phyloP scores from a whole-genome alignment of 257 asterid genomes.

The Fraxinus quadrangulata region DNA sequence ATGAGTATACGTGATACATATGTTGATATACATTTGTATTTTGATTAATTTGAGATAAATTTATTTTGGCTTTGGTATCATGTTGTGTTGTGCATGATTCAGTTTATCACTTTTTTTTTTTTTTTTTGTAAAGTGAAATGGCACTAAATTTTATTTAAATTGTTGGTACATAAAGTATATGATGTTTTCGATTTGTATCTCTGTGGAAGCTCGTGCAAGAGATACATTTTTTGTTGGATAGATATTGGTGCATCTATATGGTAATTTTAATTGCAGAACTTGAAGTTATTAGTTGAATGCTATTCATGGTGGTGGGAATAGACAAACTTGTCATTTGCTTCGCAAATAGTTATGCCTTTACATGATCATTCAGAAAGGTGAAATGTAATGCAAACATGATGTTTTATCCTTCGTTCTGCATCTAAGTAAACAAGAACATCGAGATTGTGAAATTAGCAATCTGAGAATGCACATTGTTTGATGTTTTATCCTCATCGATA shows the following conservation, averaged over 20 bases:
- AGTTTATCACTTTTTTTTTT: conserved; percentile 25
- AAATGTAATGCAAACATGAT: conserved; percentile 33
- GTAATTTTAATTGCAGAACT: no score
- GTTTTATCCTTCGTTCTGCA: conserved; percentile 15
- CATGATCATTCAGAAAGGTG: conserved; percentile 31
- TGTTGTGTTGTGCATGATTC: not conserved
- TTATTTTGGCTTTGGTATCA: not conserved
- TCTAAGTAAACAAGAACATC: conserved; percentile 2
- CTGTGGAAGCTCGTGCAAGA: no score
- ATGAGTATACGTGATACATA: not conserved
- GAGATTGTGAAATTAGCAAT: conserved; percentile 6
- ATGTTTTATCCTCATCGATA: conserved; percentile 14
- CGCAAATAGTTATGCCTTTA: no score
- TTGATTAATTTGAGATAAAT: not conserved
- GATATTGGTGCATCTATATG: no score
- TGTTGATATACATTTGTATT: not conserved
- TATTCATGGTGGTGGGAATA: no score
- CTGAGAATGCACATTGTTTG: not conserved
- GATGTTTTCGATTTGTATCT: no score
- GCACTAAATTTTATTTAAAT: conserved; percentile 21
- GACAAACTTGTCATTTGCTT: not conserved
- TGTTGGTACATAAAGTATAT: no score
- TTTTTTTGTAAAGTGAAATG: conserved; percentile 28
- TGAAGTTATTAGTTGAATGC: no score
- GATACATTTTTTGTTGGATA: no score